phyloP scores from a whole-genome alignment of 2,329 filamentous ascomycete genomes.

The Curvularia spicifera region DNA sequence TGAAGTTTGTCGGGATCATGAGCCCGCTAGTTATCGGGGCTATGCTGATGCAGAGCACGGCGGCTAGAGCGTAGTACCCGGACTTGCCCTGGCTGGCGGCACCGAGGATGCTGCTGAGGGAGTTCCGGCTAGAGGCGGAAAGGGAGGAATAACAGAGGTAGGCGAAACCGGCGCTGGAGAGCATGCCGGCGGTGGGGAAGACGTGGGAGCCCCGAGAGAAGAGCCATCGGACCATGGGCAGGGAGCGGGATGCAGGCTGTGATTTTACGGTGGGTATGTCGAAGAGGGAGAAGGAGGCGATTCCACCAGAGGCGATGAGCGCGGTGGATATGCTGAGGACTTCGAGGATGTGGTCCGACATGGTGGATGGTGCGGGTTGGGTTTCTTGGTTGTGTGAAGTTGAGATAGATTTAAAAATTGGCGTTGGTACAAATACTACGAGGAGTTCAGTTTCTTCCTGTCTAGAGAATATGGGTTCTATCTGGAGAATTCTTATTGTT shows the following conservation, averaged over 20 bases:
- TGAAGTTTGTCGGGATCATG: conserved; percentile 21
- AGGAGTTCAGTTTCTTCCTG: neutral
- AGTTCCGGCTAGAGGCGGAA: neutral
- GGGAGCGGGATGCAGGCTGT: conserved; percentile 48
- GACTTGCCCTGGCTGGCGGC: conserved; percentile 13
- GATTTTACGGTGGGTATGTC: conserved; percentile 41
- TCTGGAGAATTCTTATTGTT: neutral
- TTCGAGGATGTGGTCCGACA: conserved; percentile 28
- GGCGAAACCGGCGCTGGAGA: conserved; percentile 39
- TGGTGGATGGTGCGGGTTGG: neutral
- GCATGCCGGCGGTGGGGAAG: conserved; percentile 39
- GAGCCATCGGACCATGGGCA: conserved; percentile 47
- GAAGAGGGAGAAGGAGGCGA: conserved; percentile 45
- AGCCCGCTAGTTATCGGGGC: conserved; percentile 21
- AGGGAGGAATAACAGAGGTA: conserved; percentile 32
- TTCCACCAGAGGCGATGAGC: conserved; percentile 44
- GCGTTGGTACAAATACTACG: too few species aligned
- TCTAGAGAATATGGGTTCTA: neutral
- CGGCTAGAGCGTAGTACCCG: conserved; percentile 23
- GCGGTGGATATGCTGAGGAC: conserved; percentile 41
- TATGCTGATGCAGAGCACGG: conserved; percentile 27
- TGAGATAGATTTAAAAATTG: neutral
- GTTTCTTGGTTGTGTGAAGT: neutral
- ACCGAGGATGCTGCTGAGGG: too few species aligned
- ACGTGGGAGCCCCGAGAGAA: conserved; percentile 49